Conservation (phyloP, 2,329 filamentous ascomycete species). For the Pseudogymnoascus sp. region DNA sequence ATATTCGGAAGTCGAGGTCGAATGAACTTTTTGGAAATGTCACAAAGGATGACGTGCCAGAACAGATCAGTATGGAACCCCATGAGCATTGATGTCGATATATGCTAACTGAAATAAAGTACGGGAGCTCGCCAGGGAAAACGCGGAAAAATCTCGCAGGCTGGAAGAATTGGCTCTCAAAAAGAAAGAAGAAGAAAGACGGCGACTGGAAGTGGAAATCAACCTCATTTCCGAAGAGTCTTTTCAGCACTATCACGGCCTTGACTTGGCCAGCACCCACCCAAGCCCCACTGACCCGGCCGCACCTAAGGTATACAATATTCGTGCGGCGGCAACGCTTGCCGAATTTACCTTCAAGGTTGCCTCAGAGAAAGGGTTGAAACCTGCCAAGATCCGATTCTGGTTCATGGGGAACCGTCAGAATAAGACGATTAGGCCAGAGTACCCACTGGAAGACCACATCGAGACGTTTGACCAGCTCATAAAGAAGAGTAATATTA, state of each 20-base stretch:
- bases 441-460: conserved; percentile 73
- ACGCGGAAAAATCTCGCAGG: neutral
- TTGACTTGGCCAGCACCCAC: conserved; percentile 71
- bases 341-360: conserved; percentile 66
- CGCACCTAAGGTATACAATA: conserved; percentile 63
- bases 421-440: conserved; percentile 94
- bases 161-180: conserved; percentile 57
- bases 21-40: conserved; percentile 74
- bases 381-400: conserved; percentile 67
- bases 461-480: conserved; percentile 69
- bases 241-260: conserved; percentile 73
- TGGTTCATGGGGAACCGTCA: conserved; percentile 99
- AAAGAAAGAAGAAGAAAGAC: conserved; percentile 83
- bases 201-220: conserved; percentile 78
- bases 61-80: conserved; percentile 55
- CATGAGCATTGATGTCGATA: conserved; percentile 17
- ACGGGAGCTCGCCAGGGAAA: conserved; percentile 62
- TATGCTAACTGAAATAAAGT: conserved; percentile 48
- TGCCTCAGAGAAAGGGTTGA: conserved; percentile 60
- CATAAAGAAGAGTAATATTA: neutral
- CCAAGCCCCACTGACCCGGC: conserved; percentile 56
- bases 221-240: conserved; percentile 75
- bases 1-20: conserved; percentile 80
- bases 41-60: conserved; percentile 66
- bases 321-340: conserved; percentile 67